Evolutionary conservation across 2,329 filamentous ascomycete species (phyloP), one percentile per base, ranked within the genome.

Genomic region (Botrytis medusae): DNA sequence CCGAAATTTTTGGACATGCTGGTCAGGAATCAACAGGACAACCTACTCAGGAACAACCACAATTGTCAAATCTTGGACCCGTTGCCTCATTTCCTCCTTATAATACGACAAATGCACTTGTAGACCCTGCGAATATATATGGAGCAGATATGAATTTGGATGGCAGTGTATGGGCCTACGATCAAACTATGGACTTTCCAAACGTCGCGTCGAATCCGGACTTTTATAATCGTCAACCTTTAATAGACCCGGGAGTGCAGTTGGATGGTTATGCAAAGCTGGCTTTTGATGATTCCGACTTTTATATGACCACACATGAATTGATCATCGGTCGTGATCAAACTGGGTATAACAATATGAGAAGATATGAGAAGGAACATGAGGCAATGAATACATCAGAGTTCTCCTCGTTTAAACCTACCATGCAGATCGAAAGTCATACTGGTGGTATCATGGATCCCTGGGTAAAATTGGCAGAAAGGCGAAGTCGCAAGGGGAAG

Each of bases 241-340:
- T n/a, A n/a, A 40, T 14, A 48, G 62, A 57, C 20, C 18, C 51
- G 16, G 60, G 70, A 12, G 51, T 69, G 46, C 46, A 59, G 16
- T n/a, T 72, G 34, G 64, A 68, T 68, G 62, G 70, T 20, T 88
- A 85, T 78, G 87, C 86, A 48, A 87, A 86, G 77, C 82, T 95
- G 74, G 88, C 90, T 78, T 94, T 95, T 80, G 86, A 88, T 77
- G 92, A 95, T 83, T 91, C 92, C 79, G 87, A 90, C 72, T 94
- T 93, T 81, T 92, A 93, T 82, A 92, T 95, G 89, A 93, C 90
- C 69, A 93, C 91, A 1, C 91, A 91, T 77, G 86, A 88, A 70
- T 87, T 94, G 77, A 88, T 92, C 73, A 88, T 95, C 42, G 92
- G 92, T 72, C 90, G 92, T 74, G 92, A 94, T 81, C 86, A 90